Evolutionary conservation across 2,329 filamentous ascomycete genomes (phyloP).

Genomic region (Lachnellula suecica): DNA sequence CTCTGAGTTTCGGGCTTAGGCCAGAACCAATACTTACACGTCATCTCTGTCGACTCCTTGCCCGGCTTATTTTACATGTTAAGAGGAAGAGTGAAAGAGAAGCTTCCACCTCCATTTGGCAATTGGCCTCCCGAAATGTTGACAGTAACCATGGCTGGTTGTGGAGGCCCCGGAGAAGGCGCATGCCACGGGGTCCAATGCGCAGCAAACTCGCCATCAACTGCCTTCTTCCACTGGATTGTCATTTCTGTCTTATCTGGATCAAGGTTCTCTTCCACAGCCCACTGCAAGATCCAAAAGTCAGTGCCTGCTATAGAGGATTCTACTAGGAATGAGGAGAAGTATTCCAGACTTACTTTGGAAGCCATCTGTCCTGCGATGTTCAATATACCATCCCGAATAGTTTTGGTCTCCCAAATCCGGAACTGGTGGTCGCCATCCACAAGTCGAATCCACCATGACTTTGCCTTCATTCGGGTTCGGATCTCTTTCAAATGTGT

Average conservation of each 20-base stretch:
- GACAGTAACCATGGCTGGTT: not conserved
- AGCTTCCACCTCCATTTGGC: not conserved
- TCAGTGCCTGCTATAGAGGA: not conserved
- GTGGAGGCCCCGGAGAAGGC: not conserved
- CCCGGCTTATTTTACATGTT: not conserved
- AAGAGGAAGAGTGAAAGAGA: not conserved
- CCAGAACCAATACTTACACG: too few relatives aligned
- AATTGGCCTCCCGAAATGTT: not conserved
- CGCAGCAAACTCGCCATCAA: not conserved
- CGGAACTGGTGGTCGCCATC: not conserved
- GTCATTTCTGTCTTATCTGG: not conserved
- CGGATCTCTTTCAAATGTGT: conserved; percentile 4
- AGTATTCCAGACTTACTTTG: not conserved
- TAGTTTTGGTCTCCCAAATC: not conserved
- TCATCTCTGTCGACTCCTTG: not conserved
- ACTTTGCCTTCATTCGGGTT: conserved; percentile 8
- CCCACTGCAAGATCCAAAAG: not conserved
- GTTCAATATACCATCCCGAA: not conserved
- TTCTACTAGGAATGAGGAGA: not conserved
- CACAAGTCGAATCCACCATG: conserved; percentile 5
- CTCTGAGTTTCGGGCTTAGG: too few relatives aligned
- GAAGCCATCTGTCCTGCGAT: not conserved
- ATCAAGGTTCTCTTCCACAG: not conserved
- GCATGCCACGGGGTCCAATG: not conserved
- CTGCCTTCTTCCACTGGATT: not conserved